These are phyloP conservation scores for Solanum hybrid DNA, from an alignment of 305 asterid genomes.

Conservation along the genomic window DNA sequence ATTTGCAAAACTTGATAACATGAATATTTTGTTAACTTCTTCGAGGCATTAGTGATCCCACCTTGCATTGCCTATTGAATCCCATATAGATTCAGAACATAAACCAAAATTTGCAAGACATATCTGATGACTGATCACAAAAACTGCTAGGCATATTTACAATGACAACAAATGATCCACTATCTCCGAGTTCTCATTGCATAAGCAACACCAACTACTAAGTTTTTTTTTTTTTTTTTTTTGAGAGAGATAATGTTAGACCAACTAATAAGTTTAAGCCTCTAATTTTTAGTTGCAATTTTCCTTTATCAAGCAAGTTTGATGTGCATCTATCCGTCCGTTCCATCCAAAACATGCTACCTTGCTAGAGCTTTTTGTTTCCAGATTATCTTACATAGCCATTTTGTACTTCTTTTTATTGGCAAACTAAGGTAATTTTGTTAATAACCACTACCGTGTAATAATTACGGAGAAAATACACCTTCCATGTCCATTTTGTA, in stretches of 20 bases:
- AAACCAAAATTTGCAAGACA: not conserved
- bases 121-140: not conserved
- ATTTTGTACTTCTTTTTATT: not conserved
- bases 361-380: not conserved
- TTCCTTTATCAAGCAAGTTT: not conserved
- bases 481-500: not conserved
- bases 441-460: not conserved
- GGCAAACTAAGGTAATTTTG: not conserved
- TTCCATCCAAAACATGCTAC: not conserved
- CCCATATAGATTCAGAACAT: not conserved
- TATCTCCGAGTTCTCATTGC: not conserved
- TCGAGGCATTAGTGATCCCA: not conserved
- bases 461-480: not conserved
- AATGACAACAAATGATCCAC: not conserved
- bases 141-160: not conserved
- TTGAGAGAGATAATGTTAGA: not conserved
- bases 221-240: not conserved
- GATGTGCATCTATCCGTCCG: not conserved
- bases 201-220: not conserved
- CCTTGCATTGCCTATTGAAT: not conserved
- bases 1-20: not conserved
- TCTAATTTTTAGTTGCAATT: not conserved
- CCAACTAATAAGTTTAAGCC: not conserved
- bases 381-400: not conserved
- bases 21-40: not conserved